These are phyloP conservation scores for Phlebopus sp. DNA, from an alignment of 1,284 basidiomycete genomes.

Conservation along the genomic window DNA sequence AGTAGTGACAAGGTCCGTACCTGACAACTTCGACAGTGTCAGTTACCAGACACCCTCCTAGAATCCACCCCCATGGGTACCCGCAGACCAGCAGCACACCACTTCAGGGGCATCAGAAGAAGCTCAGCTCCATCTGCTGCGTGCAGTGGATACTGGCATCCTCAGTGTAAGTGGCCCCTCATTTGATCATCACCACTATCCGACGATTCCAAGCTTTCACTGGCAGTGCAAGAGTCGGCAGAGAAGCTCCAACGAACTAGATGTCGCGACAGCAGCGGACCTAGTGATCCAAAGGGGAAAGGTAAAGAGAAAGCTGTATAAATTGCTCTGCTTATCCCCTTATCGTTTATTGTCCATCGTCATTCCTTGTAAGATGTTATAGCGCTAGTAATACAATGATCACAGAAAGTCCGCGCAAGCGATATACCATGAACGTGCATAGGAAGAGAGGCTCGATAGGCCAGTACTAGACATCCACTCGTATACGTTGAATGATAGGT, in stretches of 20 bases:
- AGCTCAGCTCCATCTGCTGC: constrained; percentile 64
- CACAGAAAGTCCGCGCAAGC: constrained; percentile 7
- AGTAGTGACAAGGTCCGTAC: constrained; percentile 46
- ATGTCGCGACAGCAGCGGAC: constrained; percentile 10
- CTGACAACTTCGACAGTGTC: background rate
- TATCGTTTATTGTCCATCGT: background rate
- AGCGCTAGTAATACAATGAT: constrained; percentile 7
- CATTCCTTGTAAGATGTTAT: constrained; percentile 5
- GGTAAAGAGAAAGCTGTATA: constrained; percentile 28
- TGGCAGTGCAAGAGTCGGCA: constrained; percentile 77
- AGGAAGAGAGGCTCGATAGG: constrained; percentile 16
- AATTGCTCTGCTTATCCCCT: too few species aligned
- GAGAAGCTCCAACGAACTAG: constrained; percentile 48
- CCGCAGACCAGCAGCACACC: constrained; percentile 63
- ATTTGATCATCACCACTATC: background rate
- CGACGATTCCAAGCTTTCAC: constrained; percentile 50
- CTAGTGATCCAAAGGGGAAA: constrained; percentile 26
- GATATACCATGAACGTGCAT: constrained; percentile 9
- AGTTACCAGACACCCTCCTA: constrained; percentile 16
- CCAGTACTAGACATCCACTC: constrained; percentile 70
- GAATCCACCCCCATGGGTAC: constrained; percentile 75
- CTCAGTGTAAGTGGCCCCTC: constrained; percentile 60
- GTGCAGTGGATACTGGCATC: constrained; percentile 83
- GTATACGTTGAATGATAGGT: constrained; percentile 82
- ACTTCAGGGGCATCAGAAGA: constrained; percentile 56